Percentiles rank a stretch among this genome's conserved stretches.
phyloP scores from a whole-genome alignment of 2,329 filamentous ascomycete genomes.

The Xylaria sp. region DNA sequence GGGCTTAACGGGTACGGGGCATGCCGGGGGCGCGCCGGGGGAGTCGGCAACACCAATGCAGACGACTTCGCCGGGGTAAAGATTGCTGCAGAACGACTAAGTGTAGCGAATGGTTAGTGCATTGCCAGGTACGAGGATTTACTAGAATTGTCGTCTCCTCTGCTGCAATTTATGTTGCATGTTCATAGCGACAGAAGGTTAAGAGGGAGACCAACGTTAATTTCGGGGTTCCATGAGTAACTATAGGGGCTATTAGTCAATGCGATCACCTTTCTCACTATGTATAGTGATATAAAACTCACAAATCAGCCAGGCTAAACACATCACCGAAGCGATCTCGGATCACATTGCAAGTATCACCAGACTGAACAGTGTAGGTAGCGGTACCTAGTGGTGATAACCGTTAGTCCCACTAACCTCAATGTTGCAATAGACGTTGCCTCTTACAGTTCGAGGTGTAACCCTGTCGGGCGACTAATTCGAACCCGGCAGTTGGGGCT shows the following conservation, averaged over 20 bases:
- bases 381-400: constrained; percentile 25
- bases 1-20: constrained; percentile 36
- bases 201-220: constrained; percentile 29
- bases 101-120: neutral
- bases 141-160: neutral
- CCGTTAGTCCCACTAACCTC: neutral
- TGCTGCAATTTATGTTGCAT: neutral
- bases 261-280: neutral
- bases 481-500: constrained; percentile 26
- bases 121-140: neutral
- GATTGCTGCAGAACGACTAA: constrained; percentile 39
- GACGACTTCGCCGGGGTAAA: constrained; percentile 38
- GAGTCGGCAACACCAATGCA: constrained; percentile 34
- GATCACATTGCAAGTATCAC: constrained; percentile 41
- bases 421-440: neutral
- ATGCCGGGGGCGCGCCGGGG: constrained; percentile 25
- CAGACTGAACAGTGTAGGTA: constrained; percentile 38
- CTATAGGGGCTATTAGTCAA: constrained; percentile 7
- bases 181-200: neutral
- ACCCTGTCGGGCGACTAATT: constrained; percentile 40
- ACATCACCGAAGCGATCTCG: constrained; percentile 47
- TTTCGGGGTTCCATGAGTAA: constrained; percentile 36
- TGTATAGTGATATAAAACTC: constrained; percentile 18
- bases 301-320: constrained; percentile 41
- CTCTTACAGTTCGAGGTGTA: constrained; percentile 39